phyloP scores from a whole-genome alignment of 805 yeast species.

The Ogataea trehaloabstinens region DNA sequence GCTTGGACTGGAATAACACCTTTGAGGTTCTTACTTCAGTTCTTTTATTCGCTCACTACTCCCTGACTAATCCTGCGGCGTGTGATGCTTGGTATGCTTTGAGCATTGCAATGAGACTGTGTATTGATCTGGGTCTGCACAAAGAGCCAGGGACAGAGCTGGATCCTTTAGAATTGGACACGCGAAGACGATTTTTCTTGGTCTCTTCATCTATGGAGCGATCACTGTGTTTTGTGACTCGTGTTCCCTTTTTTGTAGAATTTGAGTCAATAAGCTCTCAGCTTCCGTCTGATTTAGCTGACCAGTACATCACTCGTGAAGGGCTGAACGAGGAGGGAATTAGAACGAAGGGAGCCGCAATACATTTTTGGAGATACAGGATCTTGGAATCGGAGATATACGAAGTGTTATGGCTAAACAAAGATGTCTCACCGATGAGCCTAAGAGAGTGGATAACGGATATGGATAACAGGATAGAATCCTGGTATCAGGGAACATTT shows the following conservation, averaged over 20 bases:
- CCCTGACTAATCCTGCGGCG: no score
- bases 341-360: slow-evolving; percentile 3
- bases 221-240: neutral
- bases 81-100: no score
- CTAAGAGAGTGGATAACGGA: slow-evolving; percentile 3
- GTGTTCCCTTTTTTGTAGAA: slow-evolving; percentile 2
- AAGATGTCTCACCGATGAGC: neutral
- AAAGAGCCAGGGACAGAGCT: no score
- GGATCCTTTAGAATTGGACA: no score
- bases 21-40: slow-evolving; percentile 1
- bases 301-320: slow-evolving; percentile 3
- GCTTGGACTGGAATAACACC: slow-evolving; percentile 3
- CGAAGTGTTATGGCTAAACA: slow-evolving; percentile 6
- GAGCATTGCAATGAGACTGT: no score
- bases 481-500: no score
- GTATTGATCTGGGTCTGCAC: no score
- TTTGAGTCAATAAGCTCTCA: neutral
- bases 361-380: slow-evolving; percentile 1
- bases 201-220: slow-evolving; percentile 4
- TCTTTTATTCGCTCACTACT: slow-evolving; percentile 2
- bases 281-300: slow-evolving; percentile 3
- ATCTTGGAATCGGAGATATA: slow-evolving; percentile 4
- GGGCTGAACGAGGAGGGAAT: slow-evolving; percentile 2
- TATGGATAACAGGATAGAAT: no score
- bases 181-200: no score